phyloP scores from a whole-genome alignment of 345 rosid species.

The Salix udensis region DNA sequence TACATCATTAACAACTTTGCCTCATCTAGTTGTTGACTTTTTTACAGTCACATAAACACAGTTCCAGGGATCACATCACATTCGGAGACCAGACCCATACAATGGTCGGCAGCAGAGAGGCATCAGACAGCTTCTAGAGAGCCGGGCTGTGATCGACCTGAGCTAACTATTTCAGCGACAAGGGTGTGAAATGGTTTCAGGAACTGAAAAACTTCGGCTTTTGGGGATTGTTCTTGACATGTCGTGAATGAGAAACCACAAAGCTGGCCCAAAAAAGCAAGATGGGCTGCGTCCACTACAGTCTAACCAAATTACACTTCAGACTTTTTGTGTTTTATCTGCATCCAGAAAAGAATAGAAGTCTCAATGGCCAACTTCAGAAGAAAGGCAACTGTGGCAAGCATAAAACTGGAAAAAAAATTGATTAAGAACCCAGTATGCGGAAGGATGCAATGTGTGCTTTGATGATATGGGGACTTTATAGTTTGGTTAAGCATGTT shows the following conservation, averaged over 20 bases:
- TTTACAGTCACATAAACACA: background rate
- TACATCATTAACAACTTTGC: too few species aligned
- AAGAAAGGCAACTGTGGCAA: background rate
- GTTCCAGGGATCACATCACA: background rate
- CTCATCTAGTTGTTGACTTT: background rate
- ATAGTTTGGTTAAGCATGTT: background rate
- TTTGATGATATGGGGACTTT: background rate
- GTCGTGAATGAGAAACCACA: background rate
- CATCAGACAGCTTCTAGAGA: background rate
- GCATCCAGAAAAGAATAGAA: background rate
- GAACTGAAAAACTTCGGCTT: background rate
- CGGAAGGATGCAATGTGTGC: background rate
- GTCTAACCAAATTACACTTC: background rate
- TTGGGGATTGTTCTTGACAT: background rate
- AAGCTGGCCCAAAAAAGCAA: background rate
- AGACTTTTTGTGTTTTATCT: background rate
- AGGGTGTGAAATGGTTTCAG: too few species aligned
- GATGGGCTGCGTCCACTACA: constrained; percentile 1
- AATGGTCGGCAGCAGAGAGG: background rate
- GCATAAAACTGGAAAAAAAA: background rate
- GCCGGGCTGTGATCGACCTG: background rate
- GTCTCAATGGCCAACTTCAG: background rate
- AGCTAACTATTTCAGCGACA: background rate
- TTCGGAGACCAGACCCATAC: background rate
- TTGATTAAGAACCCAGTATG: too few species aligned